A percentile compares a stretch with the other conserved stretches of the same genome.
phyloP scores from a whole-genome alignment of 2,329 filamentous ascomycete genomes.

The Aspergillus vadensis region DNA sequence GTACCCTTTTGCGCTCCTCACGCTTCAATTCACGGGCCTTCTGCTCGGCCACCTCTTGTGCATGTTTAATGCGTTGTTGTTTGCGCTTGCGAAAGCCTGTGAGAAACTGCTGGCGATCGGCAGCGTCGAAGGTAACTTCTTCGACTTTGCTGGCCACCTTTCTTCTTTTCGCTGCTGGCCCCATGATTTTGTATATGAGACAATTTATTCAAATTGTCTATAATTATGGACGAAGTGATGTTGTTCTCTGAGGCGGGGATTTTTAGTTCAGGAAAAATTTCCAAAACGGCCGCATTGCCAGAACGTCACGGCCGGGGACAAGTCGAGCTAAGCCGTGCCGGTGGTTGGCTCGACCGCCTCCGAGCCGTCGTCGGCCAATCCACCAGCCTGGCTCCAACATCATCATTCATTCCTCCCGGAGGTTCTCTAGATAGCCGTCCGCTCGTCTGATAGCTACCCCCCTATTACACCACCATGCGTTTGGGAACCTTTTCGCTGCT shows the following conservation, averaged over 20 bases:
- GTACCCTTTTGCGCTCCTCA: conserved; percentile 72
- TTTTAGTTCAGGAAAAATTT: background rate
- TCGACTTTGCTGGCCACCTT: conserved; percentile 65
- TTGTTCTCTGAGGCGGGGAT: background rate
- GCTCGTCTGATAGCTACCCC: conserved; percentile 14
- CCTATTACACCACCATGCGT: conserved; percentile 43
- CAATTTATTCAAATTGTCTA: background rate
- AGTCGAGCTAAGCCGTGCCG: conserved; percentile 30
- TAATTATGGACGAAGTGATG: background rate
- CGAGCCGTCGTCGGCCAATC: conserved; percentile 26
- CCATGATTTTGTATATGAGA: conserved; percentile 42
- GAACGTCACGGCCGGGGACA: conserved; percentile 3
- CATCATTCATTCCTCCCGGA: conserved; percentile 22
- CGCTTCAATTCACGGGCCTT: conserved; percentile 77
- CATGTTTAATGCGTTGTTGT: conserved; percentile 77
- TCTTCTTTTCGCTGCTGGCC: conserved; percentile 66
- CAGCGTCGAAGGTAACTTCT: conserved; percentile 81
- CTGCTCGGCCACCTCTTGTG: conserved; percentile 77
- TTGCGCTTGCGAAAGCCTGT: conserved; percentile 98
- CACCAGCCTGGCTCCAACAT: conserved; percentile 33
- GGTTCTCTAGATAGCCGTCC: conserved; percentile 20
- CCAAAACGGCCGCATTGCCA: background rate
- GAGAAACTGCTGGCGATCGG: conserved; percentile 80
- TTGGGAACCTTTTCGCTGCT: conserved; percentile 47
- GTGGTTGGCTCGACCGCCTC: conserved; percentile 40